Base-by-base conservation (phyloP, 2,329 filamentous ascomycete species). In the Colletotrichum acutatum region DNA sequence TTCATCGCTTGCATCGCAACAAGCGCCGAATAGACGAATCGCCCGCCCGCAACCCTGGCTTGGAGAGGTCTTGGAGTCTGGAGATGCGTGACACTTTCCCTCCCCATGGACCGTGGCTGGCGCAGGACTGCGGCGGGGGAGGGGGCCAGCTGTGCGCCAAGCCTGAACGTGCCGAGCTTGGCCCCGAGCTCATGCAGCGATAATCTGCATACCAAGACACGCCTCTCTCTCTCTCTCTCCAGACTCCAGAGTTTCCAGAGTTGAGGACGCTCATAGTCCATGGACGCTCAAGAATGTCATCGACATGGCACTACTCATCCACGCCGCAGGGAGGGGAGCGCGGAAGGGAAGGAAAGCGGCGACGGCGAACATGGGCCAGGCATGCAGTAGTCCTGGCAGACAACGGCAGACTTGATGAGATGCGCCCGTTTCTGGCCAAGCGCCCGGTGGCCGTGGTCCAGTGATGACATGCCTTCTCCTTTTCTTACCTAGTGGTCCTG, bases 81-180 rank as follows among this genome's bases (percentile, higher is more conserved):
- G 46, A 57, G 34, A 28, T 52, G 34, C 58, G 34, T 60, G 34
- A n/a, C 34, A 53, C 42, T n/a, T 22, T 22, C 9, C 19, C 42
- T 49, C 42, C 56, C 32, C 32, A 34, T 34, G 32, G 32, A 11
- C 32, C 34, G 34, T 65, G 42, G 32, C 52, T 30, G 37, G 69
- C 60, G 70, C 60, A 60, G 54, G n/a, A 54, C 7, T 65, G 28
- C 60, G 60, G 66, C 66, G 60, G 46, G 60, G 65, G 52, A 56
- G 69, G 65, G 42, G 54, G 26, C 54, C 66, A 65, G 66, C 46
- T 70, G 54, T 66, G 54, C 26, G 70, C 70, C 70, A 72, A 72
- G 70, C 42, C 54, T 61, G 60, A 66, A 61, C 54, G 60, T 72
- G 70, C 70, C 70, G 70, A 72, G 70, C 70, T 72, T 70, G 70